Base-by-base conservation (phyloP, 305 asterid species). In the Striga hermonthica region DNA sequence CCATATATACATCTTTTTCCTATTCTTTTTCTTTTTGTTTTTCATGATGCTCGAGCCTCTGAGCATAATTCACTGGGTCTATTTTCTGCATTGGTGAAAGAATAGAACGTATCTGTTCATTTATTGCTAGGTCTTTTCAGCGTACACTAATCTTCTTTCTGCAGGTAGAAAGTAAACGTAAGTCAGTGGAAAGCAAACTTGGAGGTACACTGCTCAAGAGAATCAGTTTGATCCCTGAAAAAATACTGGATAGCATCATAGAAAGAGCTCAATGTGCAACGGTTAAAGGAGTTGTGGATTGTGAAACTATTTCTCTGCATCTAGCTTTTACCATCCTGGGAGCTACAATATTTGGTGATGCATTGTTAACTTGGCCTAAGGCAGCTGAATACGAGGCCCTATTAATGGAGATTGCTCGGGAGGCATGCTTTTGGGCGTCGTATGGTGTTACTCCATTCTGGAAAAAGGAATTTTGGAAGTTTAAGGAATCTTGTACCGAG, bases 401-500 rank as follows among this genome's bases (percentile, higher is more conserved):
- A 61, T 70, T 80, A 49, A 58, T 77, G 80, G 74, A 67, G 67
- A 75, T 77, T 69, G 74, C 85, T 41, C 77, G 70, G 74, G 80
- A 77, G 40, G 80, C 77, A 1, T 75, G 75, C 69, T 75, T 64
- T 63, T 80, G 82, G 85, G 77, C 77, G 0, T 80, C 82, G 7
- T 80, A 77, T 53, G 56, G 75, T 70, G 67, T 80, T 62, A 16
- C 77, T 57, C 82, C 77, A 58, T 69, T 77, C 62, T 77, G 82
- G 85, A 80, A 80, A 65, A 78, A 34, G 53, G 80, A 68, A 44
- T 80, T 80, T 47, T 61, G 82, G 79, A 68, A 56, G 40, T 80
- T 72, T 64, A 76, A 64, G 73, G 77, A 69, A 11, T 70, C 67
- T 22, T 80, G 85, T 48, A 38, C 75, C 48, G 44, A 64, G 57